Percentiles rank a stretch among this genome's conserved stretches.
phyloP scores from a whole-genome alignment of 192 early-diverging fungal genomes.

The Umbelopsis ramanniana region DNA sequence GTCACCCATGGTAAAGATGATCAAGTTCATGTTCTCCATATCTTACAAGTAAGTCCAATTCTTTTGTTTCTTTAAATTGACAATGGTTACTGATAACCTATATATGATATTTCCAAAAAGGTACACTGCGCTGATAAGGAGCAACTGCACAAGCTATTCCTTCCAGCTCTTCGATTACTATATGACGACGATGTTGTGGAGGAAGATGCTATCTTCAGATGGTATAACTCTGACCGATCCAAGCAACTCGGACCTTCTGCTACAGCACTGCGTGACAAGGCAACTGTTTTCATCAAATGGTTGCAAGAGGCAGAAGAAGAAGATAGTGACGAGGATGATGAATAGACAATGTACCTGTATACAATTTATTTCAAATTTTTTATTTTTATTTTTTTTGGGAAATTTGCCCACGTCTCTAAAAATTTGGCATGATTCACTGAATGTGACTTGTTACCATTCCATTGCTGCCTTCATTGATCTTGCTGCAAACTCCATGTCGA shows the following conservation, averaged over 20 bases:
- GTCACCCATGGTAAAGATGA: slow-evolving; percentile 71
- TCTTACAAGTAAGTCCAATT: slow-evolving; percentile 40
- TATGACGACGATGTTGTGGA: slow-evolving; percentile 85
- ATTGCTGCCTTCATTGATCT: background rate
- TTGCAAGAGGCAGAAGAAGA: slow-evolving; percentile 78
- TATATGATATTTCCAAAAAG: slow-evolving; percentile 13
- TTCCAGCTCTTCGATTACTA: slow-evolving; percentile 60
- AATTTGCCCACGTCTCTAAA: background rate
- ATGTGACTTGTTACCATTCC: background rate
- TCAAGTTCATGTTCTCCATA: slow-evolving; percentile 71
- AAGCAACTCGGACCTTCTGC: slow-evolving; percentile 46
- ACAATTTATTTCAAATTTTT: too few species aligned
- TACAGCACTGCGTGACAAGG: slow-evolving; percentile 56
- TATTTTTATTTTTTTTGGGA: background rate
- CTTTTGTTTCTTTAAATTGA: background rate
- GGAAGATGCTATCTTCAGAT: slow-evolving; percentile 78
- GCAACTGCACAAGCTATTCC: slow-evolving; percentile 57
- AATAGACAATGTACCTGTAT: slow-evolving; percentile 35
- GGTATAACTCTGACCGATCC: slow-evolving; percentile 64
- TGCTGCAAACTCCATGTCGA: background rate
- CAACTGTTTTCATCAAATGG: slow-evolving; percentile 70
- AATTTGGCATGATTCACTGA: background rate
- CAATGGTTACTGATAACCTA: too few species aligned
- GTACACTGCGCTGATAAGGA: slow-evolving; percentile 56
- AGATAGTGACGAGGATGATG: slow-evolving; percentile 56